Evolutionary conservation across 129 eudicot genomes (phyloP).

Genomic region (Smallanthus sonchifolius): DNA sequence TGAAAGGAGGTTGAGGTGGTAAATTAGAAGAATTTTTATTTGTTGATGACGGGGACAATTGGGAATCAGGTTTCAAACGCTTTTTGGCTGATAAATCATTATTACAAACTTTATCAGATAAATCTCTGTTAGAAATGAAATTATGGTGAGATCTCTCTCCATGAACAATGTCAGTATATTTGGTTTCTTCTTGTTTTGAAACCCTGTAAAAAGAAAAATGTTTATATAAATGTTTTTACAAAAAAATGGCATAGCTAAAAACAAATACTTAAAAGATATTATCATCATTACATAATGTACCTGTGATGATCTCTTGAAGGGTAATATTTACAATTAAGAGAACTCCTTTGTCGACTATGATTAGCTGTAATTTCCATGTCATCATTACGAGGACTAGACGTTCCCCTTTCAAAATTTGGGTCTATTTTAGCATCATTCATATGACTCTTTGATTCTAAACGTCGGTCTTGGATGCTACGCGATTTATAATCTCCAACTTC

Average conservation of each 20-base stretch:
- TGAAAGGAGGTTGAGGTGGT: constrained; percentile 56
- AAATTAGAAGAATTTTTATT: constrained; percentile 12
- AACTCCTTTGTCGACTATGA: constrained; percentile 46
- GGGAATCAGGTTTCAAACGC: constrained; percentile 41
- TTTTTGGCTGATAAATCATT: constrained; percentile 43
- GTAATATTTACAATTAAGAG: constrained; percentile 51
- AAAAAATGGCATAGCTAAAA: neutral
- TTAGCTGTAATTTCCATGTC: constrained; percentile 37
- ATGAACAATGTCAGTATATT: constrained; percentile 40
- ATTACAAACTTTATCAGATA: constrained; percentile 39
- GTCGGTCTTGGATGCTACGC: constrained; percentile 40
- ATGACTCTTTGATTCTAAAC: constrained; percentile 41
- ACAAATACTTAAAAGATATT: neutral
- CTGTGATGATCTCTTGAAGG: constrained; percentile 57
- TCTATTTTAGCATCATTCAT: constrained; percentile 41
- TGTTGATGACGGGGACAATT: constrained; percentile 54
- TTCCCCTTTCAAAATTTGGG: constrained; percentile 40
- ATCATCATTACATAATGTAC: constrained; percentile 20
- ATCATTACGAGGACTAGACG: constrained; percentile 44
- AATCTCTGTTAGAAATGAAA: constrained; percentile 43
- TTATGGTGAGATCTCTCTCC: constrained; percentile 39
- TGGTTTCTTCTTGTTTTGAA: constrained; percentile 57
- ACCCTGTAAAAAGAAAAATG: constrained; percentile 34
- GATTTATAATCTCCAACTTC: constrained; percentile 46
- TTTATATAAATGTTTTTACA: neutral